Base-by-base conservation (phyloP, 768 basidiomycete species). In the Termitomyces sp. region DNA sequence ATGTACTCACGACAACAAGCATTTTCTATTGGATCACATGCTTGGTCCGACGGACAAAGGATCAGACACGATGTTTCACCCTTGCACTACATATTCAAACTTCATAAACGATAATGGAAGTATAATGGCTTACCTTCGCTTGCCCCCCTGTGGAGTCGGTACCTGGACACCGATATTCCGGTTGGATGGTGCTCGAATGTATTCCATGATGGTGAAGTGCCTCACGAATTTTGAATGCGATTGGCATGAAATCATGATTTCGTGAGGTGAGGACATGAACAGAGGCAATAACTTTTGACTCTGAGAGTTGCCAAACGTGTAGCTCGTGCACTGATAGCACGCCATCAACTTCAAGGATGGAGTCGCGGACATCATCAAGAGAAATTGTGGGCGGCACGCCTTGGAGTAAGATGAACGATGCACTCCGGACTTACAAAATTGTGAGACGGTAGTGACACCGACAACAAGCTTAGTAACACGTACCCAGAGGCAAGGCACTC, bases 221-320 rank as follows among this genome's bases (percentile, higher is more conserved):
- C 69, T 86, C 83, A 56, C 95, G 82, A 61, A 99, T 96, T 42
- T 88, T 83, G 38, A 82, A 83, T 16, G 92, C 92, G 49, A 95
- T 83, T 2, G 81, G 84, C 92, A 98, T 98, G 68, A 98, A 98
- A 65, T 97, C 95, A 55, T 85, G 81, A 21, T 84, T 83, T 48
- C 86, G 81, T 38, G 86, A 86, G 8, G 94, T 85, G 63, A 91
- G 82, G 47, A 99, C 92, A 72, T 99, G 97, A 25, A 99, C 96
- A 2, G 92, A 95, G 10, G 95, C 95, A 42, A 99, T 89, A 54
- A 95, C 85, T 69, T 97, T 98, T 56, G 83, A 85, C 73, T 99
- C 97, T 10, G 93, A 95, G 47, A 99, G 82, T 66, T 96, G 94
- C 97, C 97, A 99, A 53, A 98, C 85, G 72, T 99, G 97, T 27